These are phyloP conservation scores for Stenocarpella maydis DNA, from an alignment of 2,329 filamentous ascomycete species.

Conservation along the genomic window DNA sequence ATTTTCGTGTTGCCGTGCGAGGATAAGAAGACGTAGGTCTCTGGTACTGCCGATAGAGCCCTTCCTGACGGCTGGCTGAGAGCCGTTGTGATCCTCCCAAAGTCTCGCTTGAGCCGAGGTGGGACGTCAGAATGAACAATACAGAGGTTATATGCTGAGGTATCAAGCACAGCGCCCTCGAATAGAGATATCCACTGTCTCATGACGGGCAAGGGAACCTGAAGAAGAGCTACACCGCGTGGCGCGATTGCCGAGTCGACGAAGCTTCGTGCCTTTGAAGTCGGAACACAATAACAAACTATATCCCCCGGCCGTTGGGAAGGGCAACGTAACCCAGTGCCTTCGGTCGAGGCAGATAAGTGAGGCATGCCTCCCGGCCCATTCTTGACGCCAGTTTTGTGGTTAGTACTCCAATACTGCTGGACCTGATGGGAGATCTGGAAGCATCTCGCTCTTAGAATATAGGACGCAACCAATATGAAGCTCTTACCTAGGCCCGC, in stretches of 20 bases:
- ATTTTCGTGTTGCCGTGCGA: neutral
- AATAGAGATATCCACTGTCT: neutral
- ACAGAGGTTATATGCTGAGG: neutral
- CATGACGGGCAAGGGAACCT: neutral
- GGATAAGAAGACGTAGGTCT: neutral
- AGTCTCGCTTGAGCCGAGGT: neutral
- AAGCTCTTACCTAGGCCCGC: accelerated
- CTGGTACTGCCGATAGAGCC: neutral
- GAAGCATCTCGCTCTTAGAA: no score
- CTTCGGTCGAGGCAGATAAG: neutral
- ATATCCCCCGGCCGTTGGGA: neutral
- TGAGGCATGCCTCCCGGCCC: neutral
- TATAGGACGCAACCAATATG: neutral
- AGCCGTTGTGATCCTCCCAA: neutral
- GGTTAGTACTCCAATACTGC: no score
- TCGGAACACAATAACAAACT: neutral
- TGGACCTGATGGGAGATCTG: no score
- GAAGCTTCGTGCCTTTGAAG: neutral
- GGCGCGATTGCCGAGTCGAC: neutral
- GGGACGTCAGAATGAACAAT: neutral
- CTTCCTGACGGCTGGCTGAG: neutral
- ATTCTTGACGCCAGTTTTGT: neutral
- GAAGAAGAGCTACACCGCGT: neutral
- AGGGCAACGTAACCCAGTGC: neutral
- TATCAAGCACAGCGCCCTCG: neutral